Evolutionary conservation across 1,139 yeast genomes (phyloP).

Genomic region (Pichia sp.): DNA sequence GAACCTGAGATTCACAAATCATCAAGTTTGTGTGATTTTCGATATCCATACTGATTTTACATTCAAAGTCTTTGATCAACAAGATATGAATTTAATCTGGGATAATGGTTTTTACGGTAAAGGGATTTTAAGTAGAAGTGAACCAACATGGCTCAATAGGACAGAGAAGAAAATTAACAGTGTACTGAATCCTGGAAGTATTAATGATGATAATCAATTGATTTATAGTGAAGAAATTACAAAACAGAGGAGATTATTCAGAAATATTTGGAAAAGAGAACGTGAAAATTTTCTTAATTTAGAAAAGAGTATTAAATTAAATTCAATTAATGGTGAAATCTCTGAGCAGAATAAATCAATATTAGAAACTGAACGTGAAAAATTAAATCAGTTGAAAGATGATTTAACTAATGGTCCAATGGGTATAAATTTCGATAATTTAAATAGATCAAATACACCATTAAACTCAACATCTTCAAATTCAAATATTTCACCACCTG

Average conservation of each 20-base stretch:
- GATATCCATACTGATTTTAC: constrained; percentile 9
- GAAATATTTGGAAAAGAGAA: constrained; percentile 64
- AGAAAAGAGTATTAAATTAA: constrained; percentile 23
- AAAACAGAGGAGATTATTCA: constrained; percentile 59
- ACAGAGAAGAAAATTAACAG: constrained; percentile 42
- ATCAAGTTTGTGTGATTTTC: constrained; percentile 5
- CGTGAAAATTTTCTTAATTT: constrained; percentile 30
- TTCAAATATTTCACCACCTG: neutral
- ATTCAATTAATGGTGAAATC: constrained; percentile 13
- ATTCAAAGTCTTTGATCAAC: constrained; percentile 41
- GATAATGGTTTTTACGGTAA: constrained; percentile 88
- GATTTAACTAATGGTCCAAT: constrained; percentile 14
- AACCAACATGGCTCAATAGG: constrained; percentile 81
- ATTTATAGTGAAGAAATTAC: constrained; percentile 70
- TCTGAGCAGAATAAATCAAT: constrained; percentile 18
- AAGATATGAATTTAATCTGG: constrained; percentile 64
- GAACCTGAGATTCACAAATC: constrained; percentile 1
- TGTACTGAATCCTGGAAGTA: constrained; percentile 4
- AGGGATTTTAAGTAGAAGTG: constrained; percentile 82
- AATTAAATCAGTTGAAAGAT: constrained; percentile 23
- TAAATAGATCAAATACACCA: constrained; percentile 7
- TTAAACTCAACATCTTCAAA: neutral
- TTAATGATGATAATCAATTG: no score
- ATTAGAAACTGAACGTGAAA: constrained; percentile 30
- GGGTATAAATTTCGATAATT: constrained; percentile 7